Conservation (phyloP, 2,329 filamentous ascomycete genomes). For the Bipolaris cookei region DNA sequence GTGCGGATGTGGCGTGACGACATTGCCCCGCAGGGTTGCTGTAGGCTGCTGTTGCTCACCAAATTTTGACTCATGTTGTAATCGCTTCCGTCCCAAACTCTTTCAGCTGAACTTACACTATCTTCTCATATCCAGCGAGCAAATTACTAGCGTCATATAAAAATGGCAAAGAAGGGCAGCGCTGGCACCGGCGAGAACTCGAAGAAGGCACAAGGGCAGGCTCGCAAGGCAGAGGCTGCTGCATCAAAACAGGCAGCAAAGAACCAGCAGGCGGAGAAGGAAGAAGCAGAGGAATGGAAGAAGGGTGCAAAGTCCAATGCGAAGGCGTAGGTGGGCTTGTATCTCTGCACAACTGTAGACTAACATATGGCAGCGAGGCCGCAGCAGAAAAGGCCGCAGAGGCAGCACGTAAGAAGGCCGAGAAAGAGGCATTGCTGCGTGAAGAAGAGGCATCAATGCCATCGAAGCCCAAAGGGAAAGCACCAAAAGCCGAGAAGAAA, state of each 20-base stretch:
- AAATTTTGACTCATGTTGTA: conserved; percentile 24
- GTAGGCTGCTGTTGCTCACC: conserved; percentile 8
- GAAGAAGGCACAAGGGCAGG: conserved; percentile 90
- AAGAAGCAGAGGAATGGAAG: conserved; percentile 78
- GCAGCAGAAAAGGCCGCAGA: conserved; percentile 85
- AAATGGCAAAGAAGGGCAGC: conserved; percentile 58
- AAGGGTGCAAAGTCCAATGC: conserved; percentile 83
- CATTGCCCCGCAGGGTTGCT: conserved; percentile 20
- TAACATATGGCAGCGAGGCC: conserved; percentile 67
- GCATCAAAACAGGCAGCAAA: conserved; percentile 77
- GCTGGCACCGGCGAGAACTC: conserved; percentile 71
- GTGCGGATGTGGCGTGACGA: conserved; percentile 11
- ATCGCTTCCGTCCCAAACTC: not conserved
- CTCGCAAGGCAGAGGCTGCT: conserved; percentile 88
- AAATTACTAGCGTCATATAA: not conserved
- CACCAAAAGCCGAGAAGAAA: conserved; percentile 66
- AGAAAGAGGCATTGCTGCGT: conserved; percentile 80
- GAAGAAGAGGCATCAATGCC: conserved; percentile 77
- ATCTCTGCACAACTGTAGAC: conserved; percentile 4
- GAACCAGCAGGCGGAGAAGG: conserved; percentile 68
- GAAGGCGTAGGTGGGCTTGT: conserved; percentile 74
- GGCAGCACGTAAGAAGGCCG: conserved; percentile 85
- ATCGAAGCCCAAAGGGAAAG: conserved; percentile 70
- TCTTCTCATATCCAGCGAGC: not conserved
- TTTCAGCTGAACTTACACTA: not conserved